Evolutionary conservation across 306 rosid genomes (phyloP), one percentile per base, ranked within the genome.

Genomic region (Cicer judaicum): DNA sequence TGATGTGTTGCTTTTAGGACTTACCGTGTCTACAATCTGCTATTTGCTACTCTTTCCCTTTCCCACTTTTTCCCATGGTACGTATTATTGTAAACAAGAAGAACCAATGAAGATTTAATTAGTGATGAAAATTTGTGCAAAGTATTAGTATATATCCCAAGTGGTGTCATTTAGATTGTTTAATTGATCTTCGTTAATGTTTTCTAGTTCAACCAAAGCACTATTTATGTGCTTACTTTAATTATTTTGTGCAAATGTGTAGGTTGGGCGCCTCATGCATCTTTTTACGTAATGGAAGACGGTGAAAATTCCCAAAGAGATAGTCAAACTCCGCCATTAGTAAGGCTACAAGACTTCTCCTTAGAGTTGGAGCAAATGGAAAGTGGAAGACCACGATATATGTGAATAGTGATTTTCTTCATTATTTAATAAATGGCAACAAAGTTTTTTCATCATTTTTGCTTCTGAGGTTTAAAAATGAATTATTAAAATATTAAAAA

Each of bases 231-330:
- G 24, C 24, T 64, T 4, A 21, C 9, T 4, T 41, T 1, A 0
- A 10, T 5, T 9, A 47, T 72, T 56, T 50, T 4, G 21, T 54
- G 0, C 3, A 72, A 48, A 70, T 69, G 15, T 78, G 77, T 62
- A 87, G 88, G 91, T 68, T 84, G 85, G 91, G 88, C 91, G 0
- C 91, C 91, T 67, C 70, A 82, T 82, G 83, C 77, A 12, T 87
- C 67, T 80, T 85, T 82, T 64, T 21, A 36, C 10, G 49, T 29
- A 81, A 53, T 66, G 75, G 59, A 21, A 34, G 85, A 84, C 21
- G 18, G 7, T 24, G 47, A 78, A 11, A 29, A 14, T 60, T 6
- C 68, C 6, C 67, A 18, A 12, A 4, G 8, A 62, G 72, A 57
- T 11, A 40, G 54, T 75, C 10, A 42, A 76, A 70, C 5, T 55